These are phyloP conservation scores for Madurella fahalii DNA, from an alignment of 2,329 filamentous ascomycete species.

Conservation along the genomic window DNA sequence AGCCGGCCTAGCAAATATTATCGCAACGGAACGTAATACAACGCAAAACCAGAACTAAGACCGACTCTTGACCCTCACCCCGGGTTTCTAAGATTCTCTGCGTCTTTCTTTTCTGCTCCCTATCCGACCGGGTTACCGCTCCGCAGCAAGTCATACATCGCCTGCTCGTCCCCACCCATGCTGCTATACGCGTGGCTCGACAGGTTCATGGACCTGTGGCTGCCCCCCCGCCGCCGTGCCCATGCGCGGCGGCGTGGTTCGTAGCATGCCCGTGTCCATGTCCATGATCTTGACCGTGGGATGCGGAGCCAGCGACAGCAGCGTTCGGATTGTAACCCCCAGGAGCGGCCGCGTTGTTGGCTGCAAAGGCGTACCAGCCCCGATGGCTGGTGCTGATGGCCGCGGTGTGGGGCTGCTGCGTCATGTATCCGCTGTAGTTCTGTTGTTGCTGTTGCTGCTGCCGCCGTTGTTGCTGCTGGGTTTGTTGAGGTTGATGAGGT, in stretches of 20 bases:
- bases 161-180: slow-evolving; percentile 25
- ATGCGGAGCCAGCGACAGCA: background rate
- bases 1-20: too few species aligned
- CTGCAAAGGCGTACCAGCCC: slow-evolving; percentile 34
- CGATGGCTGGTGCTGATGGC: slow-evolving; percentile 30
- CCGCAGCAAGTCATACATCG: slow-evolving; percentile 28
- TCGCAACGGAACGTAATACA: too few species aligned
- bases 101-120: background rate
- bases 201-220: slow-evolving; percentile 27
- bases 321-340: slow-evolving; percentile 18
- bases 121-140: slow-evolving; percentile 12
- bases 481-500: slow-evolving; percentile 15
- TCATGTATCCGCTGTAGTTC: slow-evolving; percentile 20
- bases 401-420: slow-evolving; percentile 20
- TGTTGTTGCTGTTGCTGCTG: slow-evolving; percentile 28
- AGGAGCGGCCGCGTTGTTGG: slow-evolving; percentile 20
- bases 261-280: background rate
- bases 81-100: background rate
- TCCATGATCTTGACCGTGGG: too few species aligned
- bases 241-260: slow-evolving; percentile 5
- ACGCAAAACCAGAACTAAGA: too few species aligned
- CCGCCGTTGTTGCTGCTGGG: background rate
- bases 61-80: background rate
- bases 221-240: slow-evolving; percentile 5
- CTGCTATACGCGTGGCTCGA: slow-evolving; percentile 26